These are phyloP conservation scores for Neonectria neomacrospora DNA, from an alignment of 2,329 filamentous ascomycete species.

Conservation along the genomic window DNA sequence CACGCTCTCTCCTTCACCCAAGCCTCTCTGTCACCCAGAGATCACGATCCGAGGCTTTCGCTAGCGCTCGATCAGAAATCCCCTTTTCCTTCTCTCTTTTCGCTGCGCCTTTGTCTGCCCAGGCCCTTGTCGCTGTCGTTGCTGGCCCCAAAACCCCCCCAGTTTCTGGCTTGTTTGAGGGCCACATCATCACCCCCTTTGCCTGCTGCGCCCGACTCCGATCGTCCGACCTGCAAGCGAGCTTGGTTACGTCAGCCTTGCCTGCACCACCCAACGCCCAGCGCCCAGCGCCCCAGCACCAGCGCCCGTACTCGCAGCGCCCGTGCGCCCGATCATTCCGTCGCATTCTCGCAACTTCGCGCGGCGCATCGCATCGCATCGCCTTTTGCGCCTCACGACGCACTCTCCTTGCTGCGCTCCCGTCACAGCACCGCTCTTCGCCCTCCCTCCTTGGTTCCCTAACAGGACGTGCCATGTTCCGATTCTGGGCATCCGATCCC, in stretches of 20 bases:
- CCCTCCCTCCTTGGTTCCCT: conserved; percentile 36
- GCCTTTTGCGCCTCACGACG: conserved; percentile 21
- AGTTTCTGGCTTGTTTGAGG: conserved; percentile 44
- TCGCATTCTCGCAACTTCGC: conserved; percentile 27
- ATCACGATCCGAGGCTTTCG: conserved; percentile 56
- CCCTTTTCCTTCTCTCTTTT: conserved; percentile 33
- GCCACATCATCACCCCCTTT: conserved; percentile 50
- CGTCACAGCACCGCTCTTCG: conserved; percentile 31
- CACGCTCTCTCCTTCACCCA: conserved; percentile 40
- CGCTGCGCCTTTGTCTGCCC: conserved; percentile 33
- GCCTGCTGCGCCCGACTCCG: conserved; percentile 41
- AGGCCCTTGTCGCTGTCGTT: conserved; percentile 38
- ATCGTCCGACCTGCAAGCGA: conserved; percentile 41
- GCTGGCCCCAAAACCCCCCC: conserved; percentile 40
- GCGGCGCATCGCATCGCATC: conserved; percentile 39
- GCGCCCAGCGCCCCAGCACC: conserved; percentile 26
- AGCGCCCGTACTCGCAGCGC: not conserved
- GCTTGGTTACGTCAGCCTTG: conserved; percentile 50
- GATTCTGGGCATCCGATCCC: conserved; percentile 69
- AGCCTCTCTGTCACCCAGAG: conserved; percentile 35
- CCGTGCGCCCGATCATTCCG: conserved; percentile 31
- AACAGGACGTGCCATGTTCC: conserved; percentile 66
- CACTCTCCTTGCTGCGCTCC: conserved; percentile 29
- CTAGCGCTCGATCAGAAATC: conserved; percentile 58
- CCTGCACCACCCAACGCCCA: conserved; percentile 30